Percentiles rank a stretch among this genome's conserved stretches.
phyloP scores from a whole-genome alignment of 2,329 filamentous ascomycete genomes.

The Xenosphaeropsis pyriputrescens region DNA sequence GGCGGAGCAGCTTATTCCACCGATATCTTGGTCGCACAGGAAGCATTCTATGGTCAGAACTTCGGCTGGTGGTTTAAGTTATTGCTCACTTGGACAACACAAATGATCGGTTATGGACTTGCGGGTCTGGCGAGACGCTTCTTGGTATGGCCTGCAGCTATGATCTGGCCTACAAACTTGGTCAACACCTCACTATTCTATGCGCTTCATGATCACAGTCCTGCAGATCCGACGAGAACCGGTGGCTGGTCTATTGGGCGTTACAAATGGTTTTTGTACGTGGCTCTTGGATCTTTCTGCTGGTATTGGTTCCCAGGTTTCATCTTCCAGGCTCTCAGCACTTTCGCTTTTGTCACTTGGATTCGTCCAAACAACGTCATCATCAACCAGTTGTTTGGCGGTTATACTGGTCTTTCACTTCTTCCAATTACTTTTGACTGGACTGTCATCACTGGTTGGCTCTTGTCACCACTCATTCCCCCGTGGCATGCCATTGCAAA shows the following conservation, averaged over 20 bases:
- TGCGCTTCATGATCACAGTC: constrained; percentile 38
- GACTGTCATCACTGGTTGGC: constrained; percentile 54
- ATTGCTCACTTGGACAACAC: constrained; percentile 42
- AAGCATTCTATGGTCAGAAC: constrained; percentile 61
- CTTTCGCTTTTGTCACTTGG: constrained; percentile 61
- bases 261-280: constrained; percentile 29
- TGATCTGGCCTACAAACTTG: constrained; percentile 48
- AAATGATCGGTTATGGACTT: constrained; percentile 48
- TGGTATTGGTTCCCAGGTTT: constrained; percentile 32
- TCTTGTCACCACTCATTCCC: constrained; percentile 54
- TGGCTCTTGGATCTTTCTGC: constrained; percentile 25
- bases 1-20: constrained; percentile 46
- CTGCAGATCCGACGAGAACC: constrained; percentile 41
- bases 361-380: constrained; percentile 52
- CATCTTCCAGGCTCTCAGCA: constrained; percentile 18
- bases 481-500: constrained; percentile 64
- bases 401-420: constrained; percentile 46
- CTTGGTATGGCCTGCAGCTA: constrained; percentile 41
- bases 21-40: constrained; percentile 57
- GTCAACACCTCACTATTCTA: constrained; percentile 31
- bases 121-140: constrained; percentile 44
- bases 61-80: constrained; percentile 50
- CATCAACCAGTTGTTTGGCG: constrained; percentile 58
- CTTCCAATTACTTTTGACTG: constrained; percentile 62
- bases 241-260: constrained; percentile 28